Percentiles rank a stretch among this genome's conserved stretches.
These are phyloP conservation scores for Metarhizium album DNA, from an alignment of 2,329 filamentous ascomycete species.

Conservation along the genomic window DNA sequence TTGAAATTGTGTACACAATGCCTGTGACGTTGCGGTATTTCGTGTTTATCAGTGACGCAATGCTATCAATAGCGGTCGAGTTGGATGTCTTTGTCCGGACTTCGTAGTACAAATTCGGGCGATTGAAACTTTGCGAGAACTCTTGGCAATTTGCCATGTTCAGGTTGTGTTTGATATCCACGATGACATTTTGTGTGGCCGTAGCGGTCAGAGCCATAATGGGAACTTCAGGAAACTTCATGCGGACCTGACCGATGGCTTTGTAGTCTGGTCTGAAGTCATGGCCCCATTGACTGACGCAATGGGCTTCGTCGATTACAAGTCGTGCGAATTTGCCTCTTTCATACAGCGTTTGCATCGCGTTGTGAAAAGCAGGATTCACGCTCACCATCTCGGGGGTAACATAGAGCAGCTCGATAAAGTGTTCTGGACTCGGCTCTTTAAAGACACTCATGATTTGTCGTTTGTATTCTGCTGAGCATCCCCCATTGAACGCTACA, in stretches of 20 bases:
- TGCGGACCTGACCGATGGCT: conserved; percentile 62
- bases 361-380: conserved; percentile 56
- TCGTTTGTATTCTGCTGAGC: conserved; percentile 48
- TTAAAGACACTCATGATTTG: conserved; percentile 56
- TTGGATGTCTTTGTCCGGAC: conserved; percentile 61
- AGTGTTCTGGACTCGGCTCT: conserved; percentile 56
- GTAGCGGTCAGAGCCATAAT: conserved; percentile 94
- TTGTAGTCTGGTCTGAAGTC: conserved; percentile 98
- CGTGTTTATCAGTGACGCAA: conserved; percentile 56
- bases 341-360: conserved; percentile 56
- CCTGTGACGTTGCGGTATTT: conserved; percentile 66
- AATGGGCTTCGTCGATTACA: conserved; percentile 98
- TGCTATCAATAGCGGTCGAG: conserved; percentile 30
- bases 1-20: conserved; percentile 87
- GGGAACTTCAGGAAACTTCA: conserved; percentile 66
- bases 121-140: conserved; percentile 90
- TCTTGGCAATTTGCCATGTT: conserved; percentile 66
- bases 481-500: conserved; percentile 71
- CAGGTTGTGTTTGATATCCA: conserved; percentile 88
- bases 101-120: conserved; percentile 88
- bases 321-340: conserved; percentile 71
- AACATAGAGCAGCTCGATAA: conserved; percentile 81
- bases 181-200: conserved; percentile 83
- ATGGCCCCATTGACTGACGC: conserved; percentile 97
- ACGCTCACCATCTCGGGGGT: conserved; percentile 95